Percentiles rank a stretch among this genome's conserved stretches.
phyloP scores from a whole-genome alignment of 1,139 yeast genomes.

The Suhomyces bolitotheri region DNA sequence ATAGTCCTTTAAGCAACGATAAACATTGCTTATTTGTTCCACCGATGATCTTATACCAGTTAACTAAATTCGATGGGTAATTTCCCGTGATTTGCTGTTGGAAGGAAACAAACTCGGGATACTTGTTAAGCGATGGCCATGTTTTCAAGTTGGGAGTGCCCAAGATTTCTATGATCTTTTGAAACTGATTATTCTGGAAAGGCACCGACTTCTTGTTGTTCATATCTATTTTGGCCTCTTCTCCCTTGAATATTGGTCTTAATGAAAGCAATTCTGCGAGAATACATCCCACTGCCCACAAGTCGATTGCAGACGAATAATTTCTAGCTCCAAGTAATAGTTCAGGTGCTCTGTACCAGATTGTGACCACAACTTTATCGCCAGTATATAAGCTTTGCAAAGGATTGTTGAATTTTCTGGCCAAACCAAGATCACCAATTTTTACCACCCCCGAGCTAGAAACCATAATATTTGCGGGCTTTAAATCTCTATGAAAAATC shows the following conservation, averaged over 20 bases:
- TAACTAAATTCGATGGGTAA: slow-evolving; percentile 66
- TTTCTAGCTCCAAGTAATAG: slow-evolving; percentile 86
- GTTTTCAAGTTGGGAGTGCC: slow-evolving; percentile 78
- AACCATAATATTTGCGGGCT: slow-evolving; percentile 98
- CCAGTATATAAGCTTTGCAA: slow-evolving; percentile 88
- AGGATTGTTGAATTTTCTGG: slow-evolving; percentile 86
- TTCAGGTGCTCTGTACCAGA: slow-evolving; percentile 98
- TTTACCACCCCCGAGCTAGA: slow-evolving; percentile 85
- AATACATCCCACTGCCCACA: slow-evolving; percentile 98
- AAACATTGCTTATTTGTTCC: slow-evolving; percentile 70
- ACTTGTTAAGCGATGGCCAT: slow-evolving; percentile 78
- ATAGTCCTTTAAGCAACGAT: slow-evolving; percentile 58
- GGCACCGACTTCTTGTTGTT: slow-evolving; percentile 85
- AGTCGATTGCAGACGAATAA: slow-evolving; percentile 91
- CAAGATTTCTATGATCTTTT: slow-evolving; percentile 82
- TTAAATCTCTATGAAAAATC: slow-evolving; percentile 92
- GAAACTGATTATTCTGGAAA: slow-evolving; percentile 88
- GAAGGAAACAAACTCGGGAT: slow-evolving; percentile 77
- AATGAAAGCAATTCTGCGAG: slow-evolving; percentile 86
- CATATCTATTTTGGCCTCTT: slow-evolving; percentile 89
- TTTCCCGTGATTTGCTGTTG: slow-evolving; percentile 52
- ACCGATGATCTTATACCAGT: slow-evolving; percentile 85
- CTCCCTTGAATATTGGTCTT: slow-evolving; percentile 95
- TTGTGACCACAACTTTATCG: slow-evolving; percentile 96
- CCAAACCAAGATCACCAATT: slow-evolving; percentile 94